A percentile compares a stretch with the other conserved stretches of the same genome.
Evolutionary conservation across 345 rosid species (phyloP).

Genomic region (Syzygium grande): DNA sequence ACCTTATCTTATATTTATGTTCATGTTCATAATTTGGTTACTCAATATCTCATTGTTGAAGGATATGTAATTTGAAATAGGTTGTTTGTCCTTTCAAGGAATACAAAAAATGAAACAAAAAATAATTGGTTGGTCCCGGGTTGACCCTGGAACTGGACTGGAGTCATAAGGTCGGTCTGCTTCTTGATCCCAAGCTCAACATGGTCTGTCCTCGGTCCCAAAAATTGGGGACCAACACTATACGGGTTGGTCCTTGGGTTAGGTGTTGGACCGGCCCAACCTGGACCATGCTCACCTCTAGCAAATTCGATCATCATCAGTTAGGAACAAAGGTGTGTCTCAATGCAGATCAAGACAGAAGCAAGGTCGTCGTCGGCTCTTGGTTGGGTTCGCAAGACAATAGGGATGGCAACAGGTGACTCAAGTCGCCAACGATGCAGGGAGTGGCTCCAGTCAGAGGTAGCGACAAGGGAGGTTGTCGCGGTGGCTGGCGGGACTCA

Average conservation of each 20-base stretch:
- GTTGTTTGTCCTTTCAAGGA: neutral
- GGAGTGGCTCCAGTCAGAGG: neutral
- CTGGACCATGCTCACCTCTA: fast-evolving
- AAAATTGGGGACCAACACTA: fast-evolving
- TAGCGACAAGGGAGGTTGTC: neutral
- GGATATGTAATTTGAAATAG: neutral
- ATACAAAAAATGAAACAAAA: too few species aligned
- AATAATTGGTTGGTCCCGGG: fast-evolving
- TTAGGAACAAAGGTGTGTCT: too few species aligned
- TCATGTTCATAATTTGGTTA: too few species aligned
- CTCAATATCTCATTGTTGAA: too few species aligned
- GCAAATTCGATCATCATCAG: fast-evolving
- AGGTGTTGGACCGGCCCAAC: fast-evolving
- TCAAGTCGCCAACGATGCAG: too few species aligned
- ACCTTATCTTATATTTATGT: neutral
- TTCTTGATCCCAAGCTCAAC: too few species aligned
- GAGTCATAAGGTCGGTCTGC: fast-evolving
- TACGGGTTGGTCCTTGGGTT: fast-evolving
- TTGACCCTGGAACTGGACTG: fast-evolving
- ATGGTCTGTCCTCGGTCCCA: fast-evolving
- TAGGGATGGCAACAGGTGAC: too few species aligned
- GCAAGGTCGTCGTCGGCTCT: too few species aligned
- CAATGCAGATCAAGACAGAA: too few species aligned
- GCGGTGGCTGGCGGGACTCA: neutral
- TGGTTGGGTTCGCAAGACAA: too few species aligned